These are phyloP conservation scores for Dillenia suffruticosa DNA, from an alignment of 164 flowering plant genomes.

Conservation along the genomic window DNA sequence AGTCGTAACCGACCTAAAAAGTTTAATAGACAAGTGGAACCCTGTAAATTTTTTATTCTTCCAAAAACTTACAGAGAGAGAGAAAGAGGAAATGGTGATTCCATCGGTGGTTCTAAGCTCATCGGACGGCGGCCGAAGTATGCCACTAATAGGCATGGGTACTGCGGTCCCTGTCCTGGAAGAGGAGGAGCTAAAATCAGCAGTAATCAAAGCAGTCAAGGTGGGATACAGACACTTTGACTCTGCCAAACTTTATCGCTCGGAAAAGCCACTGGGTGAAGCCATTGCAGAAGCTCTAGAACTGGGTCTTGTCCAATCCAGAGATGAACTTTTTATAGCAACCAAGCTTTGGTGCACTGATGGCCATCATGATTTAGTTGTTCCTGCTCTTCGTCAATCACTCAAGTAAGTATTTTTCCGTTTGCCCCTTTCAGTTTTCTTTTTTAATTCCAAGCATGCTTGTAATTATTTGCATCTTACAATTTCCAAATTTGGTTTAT, in stretches of 20 bases:
- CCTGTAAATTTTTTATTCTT: too few relatives aligned
- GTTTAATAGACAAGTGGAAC: too few relatives aligned
- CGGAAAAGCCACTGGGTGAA: not conserved
- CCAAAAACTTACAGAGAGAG: too few relatives aligned
- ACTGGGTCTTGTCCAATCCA: not conserved
- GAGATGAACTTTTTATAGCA: not conserved
- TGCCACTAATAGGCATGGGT: conserved; percentile 3
- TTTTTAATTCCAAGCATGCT: not conserved
- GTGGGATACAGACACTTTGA: conserved; percentile 2
- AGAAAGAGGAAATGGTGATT: not conserved
- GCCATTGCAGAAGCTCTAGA: conserved; percentile 1
- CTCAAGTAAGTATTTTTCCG: not conserved
- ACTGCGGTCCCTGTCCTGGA: not conserved
- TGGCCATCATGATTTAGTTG: not conserved
- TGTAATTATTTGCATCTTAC: not conserved
- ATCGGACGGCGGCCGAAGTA: not conserved
- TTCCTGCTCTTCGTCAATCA: not conserved
- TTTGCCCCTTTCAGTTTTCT: too few relatives aligned
- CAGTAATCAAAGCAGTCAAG: not conserved
- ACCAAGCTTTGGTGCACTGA: conserved; percentile 3
- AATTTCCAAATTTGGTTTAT: not conserved
- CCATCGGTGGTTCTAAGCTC: not conserved
- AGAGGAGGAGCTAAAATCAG: not conserved
- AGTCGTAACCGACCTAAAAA: too few relatives aligned
- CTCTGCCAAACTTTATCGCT: not conserved